Conservation (phyloP, 1,139 yeast species). For the Blastobotrys apis region DNA sequence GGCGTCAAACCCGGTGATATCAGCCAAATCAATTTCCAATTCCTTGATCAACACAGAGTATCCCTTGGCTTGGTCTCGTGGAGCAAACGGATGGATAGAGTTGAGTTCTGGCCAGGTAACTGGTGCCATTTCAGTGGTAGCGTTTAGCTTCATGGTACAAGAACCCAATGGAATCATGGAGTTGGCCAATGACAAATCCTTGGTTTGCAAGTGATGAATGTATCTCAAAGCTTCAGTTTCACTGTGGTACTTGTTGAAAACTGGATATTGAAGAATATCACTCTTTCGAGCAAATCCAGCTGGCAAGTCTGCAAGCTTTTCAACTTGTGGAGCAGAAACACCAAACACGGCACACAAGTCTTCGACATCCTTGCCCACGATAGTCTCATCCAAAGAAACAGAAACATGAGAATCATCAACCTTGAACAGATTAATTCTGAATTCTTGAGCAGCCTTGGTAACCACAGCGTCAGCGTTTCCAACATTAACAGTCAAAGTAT, state of each 20-base stretch:
- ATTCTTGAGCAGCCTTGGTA: slow-evolving; percentile 52
- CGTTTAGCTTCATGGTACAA: slow-evolving; percentile 95
- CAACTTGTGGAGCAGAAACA: slow-evolving; percentile 20
- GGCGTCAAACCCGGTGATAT: slow-evolving; percentile 92
- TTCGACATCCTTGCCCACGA: slow-evolving; percentile 56
- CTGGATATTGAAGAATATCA: slow-evolving; percentile 62
- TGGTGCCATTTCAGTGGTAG: slow-evolving; percentile 93
- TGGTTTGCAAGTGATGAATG: slow-evolving; percentile 76
- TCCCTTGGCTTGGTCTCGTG: slow-evolving; percentile 80
- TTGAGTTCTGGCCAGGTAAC: slow-evolving; percentile 92
- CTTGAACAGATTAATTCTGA: slow-evolving; percentile 72
- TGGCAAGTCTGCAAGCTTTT: slow-evolving; percentile 42
- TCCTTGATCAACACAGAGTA: slow-evolving; percentile 70
- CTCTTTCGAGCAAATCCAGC: slow-evolving; percentile 56
- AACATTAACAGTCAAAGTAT: slow-evolving; percentile 72
- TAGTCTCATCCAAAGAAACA: slow-evolving; percentile 83
- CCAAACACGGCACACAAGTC: slow-evolving; percentile 52
- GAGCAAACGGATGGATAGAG: slow-evolving; percentile 88
- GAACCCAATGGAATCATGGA: slow-evolving; percentile 98
- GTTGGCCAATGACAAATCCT: slow-evolving; percentile 88
- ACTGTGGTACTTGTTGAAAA: slow-evolving; percentile 83
- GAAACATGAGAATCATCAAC: slow-evolving; percentile 61
- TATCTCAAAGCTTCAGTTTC: slow-evolving; percentile 94
- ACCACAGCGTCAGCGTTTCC: slow-evolving; percentile 55
- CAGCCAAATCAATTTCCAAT: slow-evolving; percentile 79